These are phyloP conservation scores for Serpula lacrymans DNA, from an alignment of 768 basidiomycete species.

Conservation along the genomic window DNA sequence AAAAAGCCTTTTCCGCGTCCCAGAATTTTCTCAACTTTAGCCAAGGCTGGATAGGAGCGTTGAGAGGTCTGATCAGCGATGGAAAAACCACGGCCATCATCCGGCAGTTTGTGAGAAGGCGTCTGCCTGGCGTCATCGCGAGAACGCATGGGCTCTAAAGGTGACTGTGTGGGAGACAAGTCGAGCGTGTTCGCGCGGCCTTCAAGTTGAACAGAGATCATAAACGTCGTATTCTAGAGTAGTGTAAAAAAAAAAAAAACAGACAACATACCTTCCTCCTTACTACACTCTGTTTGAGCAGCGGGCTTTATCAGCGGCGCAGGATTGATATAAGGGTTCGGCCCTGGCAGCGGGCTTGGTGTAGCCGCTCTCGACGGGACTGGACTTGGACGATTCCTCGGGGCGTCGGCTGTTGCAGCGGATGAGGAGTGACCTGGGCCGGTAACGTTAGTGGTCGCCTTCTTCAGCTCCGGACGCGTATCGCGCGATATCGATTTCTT, in stretches of 20 bases:
- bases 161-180: constrained; percentile 11
- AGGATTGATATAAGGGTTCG: constrained; percentile 37
- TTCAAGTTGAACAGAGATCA: not conserved
- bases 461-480: constrained; percentile 13
- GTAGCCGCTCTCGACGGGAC: constrained; percentile 18
- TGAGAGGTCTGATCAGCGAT: constrained; percentile 6
- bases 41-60: constrained; percentile 23
- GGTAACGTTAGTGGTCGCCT: constrained; percentile 6
- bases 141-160: not conserved
- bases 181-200: constrained; percentile 10
- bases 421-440: constrained; percentile 18
- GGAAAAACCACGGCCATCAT: constrained; percentile 3
- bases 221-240: not conserved
- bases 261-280: too few relatives aligned
- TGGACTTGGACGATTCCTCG: constrained; percentile 4
- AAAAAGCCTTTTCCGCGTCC: constrained; percentile 28
- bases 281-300: too few relatives aligned
- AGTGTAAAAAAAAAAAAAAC: not conserved
- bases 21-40: constrained; percentile 32
- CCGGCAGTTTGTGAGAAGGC: constrained; percentile 6
- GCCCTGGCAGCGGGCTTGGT: too few relatives aligned
- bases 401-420: constrained; percentile 1
- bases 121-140: not conserved
- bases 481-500: constrained; percentile 17
- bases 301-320: constrained; percentile 21